These are phyloP conservation scores for Fraxinus americana DNA, from an alignment of 257 asterid species.

Conservation along the genomic window DNA sequence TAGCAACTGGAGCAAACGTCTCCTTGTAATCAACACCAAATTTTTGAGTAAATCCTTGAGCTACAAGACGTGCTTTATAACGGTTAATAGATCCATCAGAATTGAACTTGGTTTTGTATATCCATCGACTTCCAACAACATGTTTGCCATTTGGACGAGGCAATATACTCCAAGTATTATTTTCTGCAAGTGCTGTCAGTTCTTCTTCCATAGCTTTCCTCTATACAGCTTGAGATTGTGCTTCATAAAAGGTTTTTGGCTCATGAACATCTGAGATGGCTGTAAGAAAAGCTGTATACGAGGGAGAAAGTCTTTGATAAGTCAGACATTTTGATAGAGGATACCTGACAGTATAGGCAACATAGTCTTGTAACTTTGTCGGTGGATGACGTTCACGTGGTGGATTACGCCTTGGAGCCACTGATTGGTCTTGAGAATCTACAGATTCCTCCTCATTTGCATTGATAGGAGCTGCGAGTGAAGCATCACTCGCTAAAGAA, in stretches of 20 bases:
- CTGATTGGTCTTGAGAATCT: too few species aligned
- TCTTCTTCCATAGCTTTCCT: background rate
- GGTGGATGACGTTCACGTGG: too few species aligned
- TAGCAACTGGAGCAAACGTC: too few species aligned
- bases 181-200: background rate
- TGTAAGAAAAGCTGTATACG: background rate
- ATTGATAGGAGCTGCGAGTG: too few species aligned
- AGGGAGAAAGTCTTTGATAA: too few species aligned
- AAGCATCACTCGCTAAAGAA: too few species aligned
- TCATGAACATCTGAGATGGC: background rate
- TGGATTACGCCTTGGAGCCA: too few species aligned
- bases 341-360: too few species aligned
- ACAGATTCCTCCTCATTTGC: too few species aligned
- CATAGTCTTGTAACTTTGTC: too few species aligned
- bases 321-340: too few species aligned
- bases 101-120: slow-evolving; percentile 5
- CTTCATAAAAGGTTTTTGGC: background rate
- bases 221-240: background rate
- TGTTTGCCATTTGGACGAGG: slow-evolving; percentile 4
- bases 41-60: slow-evolving; percentile 10
- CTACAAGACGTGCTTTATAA: background rate
- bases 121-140: slow-evolving; percentile 4
- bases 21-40: background rate
- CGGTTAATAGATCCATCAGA: background rate
- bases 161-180: background rate